Evolutionary conservation across 192 early-diverging fungal species (phyloP), one percentile per base, ranked within the genome.

Genomic region (Chytriomyces confervae): DNA sequence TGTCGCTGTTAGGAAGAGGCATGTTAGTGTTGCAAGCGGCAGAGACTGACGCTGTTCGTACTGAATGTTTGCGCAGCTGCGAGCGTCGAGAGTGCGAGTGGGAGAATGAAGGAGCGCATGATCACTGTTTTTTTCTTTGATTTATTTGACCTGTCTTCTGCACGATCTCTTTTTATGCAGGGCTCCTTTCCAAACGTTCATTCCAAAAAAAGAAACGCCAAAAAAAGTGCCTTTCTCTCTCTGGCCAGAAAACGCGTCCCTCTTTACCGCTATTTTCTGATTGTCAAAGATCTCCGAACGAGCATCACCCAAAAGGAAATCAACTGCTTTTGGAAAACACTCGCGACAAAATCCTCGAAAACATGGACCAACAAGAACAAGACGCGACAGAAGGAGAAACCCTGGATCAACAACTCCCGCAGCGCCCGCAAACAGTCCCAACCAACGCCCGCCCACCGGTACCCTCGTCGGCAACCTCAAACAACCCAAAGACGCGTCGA

Each of bases 1-100:
- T 57, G 53, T 57, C 20, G 53, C 53, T 57, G 66, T 43, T 47
- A 3, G 29, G 13, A 24, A 5, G 47, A 68, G 9, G 10, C 16
- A 11, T 18, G 10, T 50, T 57, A 20, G 53, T n/a, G 13, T 57
- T 57, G 53, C 16, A 20, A 3, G 50, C 48, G 10, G 29, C 69
- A 16, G n/a, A 18, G 5, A 36, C 6, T 5, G 69, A 24, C 1
- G 24, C 13, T 47, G 20, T 49, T 7, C 11, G 5, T 24, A 45
- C 69, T 24, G 69, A 64, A 24, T 68, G 66, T 68, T 46, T 68
- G 66, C 29, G 29, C 44, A 43, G 29, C 29, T 16, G 63, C 63
- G 3, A 65, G 27, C 16, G 63, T 27, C 3, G 36, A 65, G 36
- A 65, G 36, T 13, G 63, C 13, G 27, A 65, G 63, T 13, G 27